Evolutionary conservation across 192 early-diverging fungal species (phyloP).

Genomic region (Linnemannia hyalina): DNA sequence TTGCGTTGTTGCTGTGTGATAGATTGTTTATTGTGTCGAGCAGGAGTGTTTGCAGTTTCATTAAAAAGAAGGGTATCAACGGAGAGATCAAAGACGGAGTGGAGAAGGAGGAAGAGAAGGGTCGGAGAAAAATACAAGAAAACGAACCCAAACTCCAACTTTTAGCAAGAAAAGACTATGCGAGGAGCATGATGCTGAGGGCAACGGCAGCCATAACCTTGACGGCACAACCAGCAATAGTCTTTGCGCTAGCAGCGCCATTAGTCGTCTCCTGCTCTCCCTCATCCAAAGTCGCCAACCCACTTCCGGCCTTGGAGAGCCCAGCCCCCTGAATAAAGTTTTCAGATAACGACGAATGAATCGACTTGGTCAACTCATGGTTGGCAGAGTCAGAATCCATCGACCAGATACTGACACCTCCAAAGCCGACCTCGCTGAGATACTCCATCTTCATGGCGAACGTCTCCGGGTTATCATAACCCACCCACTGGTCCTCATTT

Average conservation of each 20-base stretch:
- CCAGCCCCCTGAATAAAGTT: slow-evolving; percentile 14
- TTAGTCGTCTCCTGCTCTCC: background rate
- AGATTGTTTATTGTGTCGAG: background rate
- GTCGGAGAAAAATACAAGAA: slow-evolving; percentile 6
- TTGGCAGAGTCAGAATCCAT: slow-evolving; percentile 47
- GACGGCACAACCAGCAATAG: slow-evolving; percentile 6
- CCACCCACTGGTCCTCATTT: slow-evolving; percentile 43
- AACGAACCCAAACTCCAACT: too few species aligned
- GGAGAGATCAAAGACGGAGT: background rate
- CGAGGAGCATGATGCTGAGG: slow-evolving; percentile 22
- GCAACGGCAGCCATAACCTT: slow-evolving; percentile 35
- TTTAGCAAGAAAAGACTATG: slow-evolving; percentile 7
- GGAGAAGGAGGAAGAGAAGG: background rate
- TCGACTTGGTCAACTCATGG: slow-evolving; percentile 41
- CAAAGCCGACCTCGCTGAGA: slow-evolving; percentile 37
- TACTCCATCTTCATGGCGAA: slow-evolving; percentile 30
- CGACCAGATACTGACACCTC: slow-evolving; percentile 55
- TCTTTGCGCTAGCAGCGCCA: background rate
- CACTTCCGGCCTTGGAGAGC: background rate
- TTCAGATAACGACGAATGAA: slow-evolving; percentile 20
- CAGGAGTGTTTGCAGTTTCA: too few species aligned
- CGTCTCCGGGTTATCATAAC: slow-evolving; percentile 45
- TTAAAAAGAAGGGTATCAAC: too few species aligned
- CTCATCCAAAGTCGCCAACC: background rate
- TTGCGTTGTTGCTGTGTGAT: background rate